phyloP scores from a whole-genome alignment of 176 grass and related monocot genomes.

The Canna indica region DNA sequence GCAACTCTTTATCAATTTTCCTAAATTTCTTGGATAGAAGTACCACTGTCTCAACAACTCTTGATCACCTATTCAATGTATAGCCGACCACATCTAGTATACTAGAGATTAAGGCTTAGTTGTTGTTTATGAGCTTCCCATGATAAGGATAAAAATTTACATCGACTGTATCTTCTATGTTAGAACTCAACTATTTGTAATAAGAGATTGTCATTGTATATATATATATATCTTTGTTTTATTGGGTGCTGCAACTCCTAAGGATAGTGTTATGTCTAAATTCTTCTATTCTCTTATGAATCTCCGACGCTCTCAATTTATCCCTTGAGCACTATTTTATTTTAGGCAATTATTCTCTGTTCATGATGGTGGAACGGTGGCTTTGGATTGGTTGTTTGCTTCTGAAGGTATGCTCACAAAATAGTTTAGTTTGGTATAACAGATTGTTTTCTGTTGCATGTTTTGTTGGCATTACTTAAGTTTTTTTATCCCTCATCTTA shows the following conservation, averaged over 20 bases:
- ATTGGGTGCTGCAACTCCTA: background rate
- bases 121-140: too few species aligned
- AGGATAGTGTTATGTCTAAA: background rate
- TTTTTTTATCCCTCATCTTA: too few species aligned
- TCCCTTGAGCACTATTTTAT: slow-evolving; percentile 11
- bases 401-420: slow-evolving; percentile 45
- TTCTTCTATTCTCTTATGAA: slow-evolving; percentile 8
- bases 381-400: slow-evolving; percentile 77
- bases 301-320: slow-evolving; percentile 12
- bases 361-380: slow-evolving; percentile 75
- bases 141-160: too few species aligned
- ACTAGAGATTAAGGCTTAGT: too few species aligned
- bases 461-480: slow-evolving; percentile 21
- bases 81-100: too few species aligned
- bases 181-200: background rate
- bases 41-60: too few species aligned
- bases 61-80: too few species aligned
- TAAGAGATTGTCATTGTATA: background rate
- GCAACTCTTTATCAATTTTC: too few species aligned
- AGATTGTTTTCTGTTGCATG: background rate
- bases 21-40: too few species aligned
- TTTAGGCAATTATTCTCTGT: slow-evolving; percentile 75
- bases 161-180: background rate
- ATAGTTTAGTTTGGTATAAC: background rate
- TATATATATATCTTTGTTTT: too few species aligned